Percentiles rank a stretch among this genome's conserved stretches.
Evolutionary conservation across 192 early-diverging fungal species (phyloP).

Genomic region (Rhizophagus clarus): DNA sequence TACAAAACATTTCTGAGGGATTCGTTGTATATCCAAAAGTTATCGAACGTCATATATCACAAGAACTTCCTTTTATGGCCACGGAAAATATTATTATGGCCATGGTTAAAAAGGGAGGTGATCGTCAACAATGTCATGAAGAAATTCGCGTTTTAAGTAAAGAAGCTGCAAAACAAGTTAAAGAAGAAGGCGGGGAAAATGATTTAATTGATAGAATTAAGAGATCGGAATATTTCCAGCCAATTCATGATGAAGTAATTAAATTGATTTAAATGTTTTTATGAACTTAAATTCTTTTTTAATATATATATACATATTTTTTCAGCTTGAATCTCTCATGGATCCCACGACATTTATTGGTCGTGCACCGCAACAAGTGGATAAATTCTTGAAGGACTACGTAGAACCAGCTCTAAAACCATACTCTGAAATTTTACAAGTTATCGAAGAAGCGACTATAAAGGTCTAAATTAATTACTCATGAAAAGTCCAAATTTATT

Average conservation of each 20-base stretch:
- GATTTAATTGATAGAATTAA: constrained; percentile 92
- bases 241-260: constrained; percentile 67
- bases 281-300: background rate
- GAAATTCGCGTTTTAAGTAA: constrained; percentile 95
- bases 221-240: constrained; percentile 83
- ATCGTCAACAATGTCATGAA: constrained; percentile 96
- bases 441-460: constrained; percentile 67
- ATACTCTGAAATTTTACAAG: constrained; percentile 64
- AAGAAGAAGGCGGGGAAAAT: constrained; percentile 91
- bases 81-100: constrained; percentile 99
- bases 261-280: constrained; percentile 34
- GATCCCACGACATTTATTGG: constrained; percentile 93
- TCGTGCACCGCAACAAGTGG: constrained; percentile 92
- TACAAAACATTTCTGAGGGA: constrained; percentile 97
- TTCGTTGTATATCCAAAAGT: constrained; percentile 97
- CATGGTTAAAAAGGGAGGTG: constrained; percentile 95
- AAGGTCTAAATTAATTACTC: constrained; percentile 61
- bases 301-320: background rate
- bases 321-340: constrained; percentile 66
- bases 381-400: constrained; percentile 76
- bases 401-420: constrained; percentile 83
- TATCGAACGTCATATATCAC: constrained; percentile 85
- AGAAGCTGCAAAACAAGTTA: constrained; percentile 88
- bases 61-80: constrained; percentile 99
- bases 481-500: too few species aligned